These are phyloP conservation scores for Ceratorhiza oryzae-sativae DNA, from an alignment of 1,284 basidiomycete species.

Conservation along the genomic window DNA sequence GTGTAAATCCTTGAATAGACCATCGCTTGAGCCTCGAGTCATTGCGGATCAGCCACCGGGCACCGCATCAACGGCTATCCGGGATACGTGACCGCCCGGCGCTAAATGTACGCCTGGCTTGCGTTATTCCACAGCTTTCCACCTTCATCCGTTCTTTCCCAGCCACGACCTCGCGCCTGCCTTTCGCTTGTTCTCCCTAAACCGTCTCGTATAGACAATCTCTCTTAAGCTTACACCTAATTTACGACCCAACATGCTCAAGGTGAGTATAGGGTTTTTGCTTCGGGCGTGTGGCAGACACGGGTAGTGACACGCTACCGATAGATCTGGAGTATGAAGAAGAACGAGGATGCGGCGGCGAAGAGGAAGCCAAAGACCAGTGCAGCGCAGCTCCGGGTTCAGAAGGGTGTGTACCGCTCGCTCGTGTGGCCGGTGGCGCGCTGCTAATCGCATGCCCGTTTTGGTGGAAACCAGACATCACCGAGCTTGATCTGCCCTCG, in stretches of 20 bases:
- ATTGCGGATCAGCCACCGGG: neutral
- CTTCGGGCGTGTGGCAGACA: conserved; percentile 29
- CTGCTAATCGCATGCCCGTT: conserved; percentile 1
- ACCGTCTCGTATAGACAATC: neutral
- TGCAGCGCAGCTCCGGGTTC: conserved; percentile 96
- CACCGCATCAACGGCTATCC: neutral
- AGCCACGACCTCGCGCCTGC: neutral
- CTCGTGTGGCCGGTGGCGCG: neutral
- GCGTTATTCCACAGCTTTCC: conserved; percentile 19
- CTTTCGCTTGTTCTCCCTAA: neutral
- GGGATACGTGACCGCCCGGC: neutral
- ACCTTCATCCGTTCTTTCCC: conserved; percentile 3
- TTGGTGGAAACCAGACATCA: conserved; percentile 72
- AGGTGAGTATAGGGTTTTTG: conserved; percentile 50
- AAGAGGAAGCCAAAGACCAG: conserved; percentile 98
- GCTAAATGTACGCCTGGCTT: neutral
- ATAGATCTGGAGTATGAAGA: conserved; percentile 98
- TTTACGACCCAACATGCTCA: conserved; percentile 52
- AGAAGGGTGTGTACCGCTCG: conserved; percentile 81
- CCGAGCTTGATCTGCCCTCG: conserved; percentile 93
- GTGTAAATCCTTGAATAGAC: too few species aligned
- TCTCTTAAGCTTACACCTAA: neutral
- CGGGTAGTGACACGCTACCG: neutral
- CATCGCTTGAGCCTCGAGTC: too few species aligned
- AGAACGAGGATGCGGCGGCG: conserved; percentile 90